Evolutionary conservation across 441 rosid species (phyloP), one percentile per base, ranked within the genome.

Genomic region (Pelargonium australe): DNA sequence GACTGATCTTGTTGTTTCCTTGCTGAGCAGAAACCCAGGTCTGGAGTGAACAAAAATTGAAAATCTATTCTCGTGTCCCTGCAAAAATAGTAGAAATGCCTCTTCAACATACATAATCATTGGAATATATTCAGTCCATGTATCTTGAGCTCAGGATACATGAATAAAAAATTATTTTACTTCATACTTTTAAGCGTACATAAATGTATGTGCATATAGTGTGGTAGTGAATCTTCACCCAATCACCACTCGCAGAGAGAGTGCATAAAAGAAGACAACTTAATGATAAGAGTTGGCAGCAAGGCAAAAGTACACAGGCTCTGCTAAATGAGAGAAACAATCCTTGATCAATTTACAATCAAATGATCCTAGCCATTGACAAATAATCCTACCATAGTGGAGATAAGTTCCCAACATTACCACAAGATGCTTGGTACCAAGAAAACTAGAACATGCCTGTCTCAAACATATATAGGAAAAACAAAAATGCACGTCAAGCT

Each of bases 11-110:
- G 97, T 89, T 6, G 93, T 95, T 68, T 84, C 97, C 83, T 87
- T 86, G 70, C 80, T 91, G 68, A 95, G 80, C 41, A 89, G 20
- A 79, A 95, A 95, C 53, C 99, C 96, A 64, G 98, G 99, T 85
- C 99, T 86, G 55, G 99, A 87, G 71, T 95, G 99, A 79, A 95
- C 97, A 72, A 34, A 87, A 65, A 95, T 82, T 12, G 99, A 87
- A 79, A 95, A 95, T 67, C 77, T 86, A 23, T 74, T 82, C 68
- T 95, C 95, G 72, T 78, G 85, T 43, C 88, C 96, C 99, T 92
- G 86, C 77, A 80, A 80, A 75, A 72, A 23, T 25, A 31, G 25
- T 25, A 45, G 19, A 19, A 65, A 16, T 41, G 44, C 7, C 25
- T 17, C 7, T 28, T n/a, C 7, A 13, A 16, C 6, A 9, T 60